phyloP scores from a whole-genome alignment of 192 early-diverging fungal genomes.

The Coemansia sp. region DNA sequence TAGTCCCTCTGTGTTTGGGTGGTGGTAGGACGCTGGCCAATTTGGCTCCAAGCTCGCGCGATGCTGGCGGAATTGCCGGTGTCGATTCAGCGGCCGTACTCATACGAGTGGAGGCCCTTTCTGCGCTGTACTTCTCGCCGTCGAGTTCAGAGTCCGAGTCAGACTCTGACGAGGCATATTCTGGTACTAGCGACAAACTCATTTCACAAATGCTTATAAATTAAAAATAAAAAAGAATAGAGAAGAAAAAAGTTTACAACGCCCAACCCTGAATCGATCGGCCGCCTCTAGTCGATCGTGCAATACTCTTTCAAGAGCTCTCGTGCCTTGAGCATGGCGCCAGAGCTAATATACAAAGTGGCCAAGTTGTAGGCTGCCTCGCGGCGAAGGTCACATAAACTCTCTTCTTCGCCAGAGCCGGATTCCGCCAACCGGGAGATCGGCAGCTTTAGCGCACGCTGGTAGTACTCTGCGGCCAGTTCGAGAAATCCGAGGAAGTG shows the following conservation, averaged over 20 bases:
- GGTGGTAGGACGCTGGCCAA: conserved; percentile 42
- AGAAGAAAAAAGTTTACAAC: not conserved
- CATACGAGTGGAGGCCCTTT: not conserved
- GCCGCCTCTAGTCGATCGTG: conserved; percentile 56
- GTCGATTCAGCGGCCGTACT: not conserved
- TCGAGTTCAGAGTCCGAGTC: conserved; percentile 31
- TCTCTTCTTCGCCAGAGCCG: not conserved
- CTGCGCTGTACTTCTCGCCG: not conserved
- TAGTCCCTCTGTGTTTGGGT: conserved; percentile 13
- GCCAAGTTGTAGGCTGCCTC: conserved; percentile 95
- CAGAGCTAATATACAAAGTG: conserved; percentile 76
- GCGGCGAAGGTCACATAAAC: conserved; percentile 56
- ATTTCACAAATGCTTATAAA: not conserved
- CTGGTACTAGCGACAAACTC: conserved; percentile 41
- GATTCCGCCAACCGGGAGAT: conserved; percentile 30
- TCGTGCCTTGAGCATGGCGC: conserved; percentile 71
- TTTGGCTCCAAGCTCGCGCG: conserved; percentile 16
- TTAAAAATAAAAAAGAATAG: not conserved
- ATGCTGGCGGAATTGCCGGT: not conserved
- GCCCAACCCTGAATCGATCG: not conserved
- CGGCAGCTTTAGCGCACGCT: conserved; percentile 68
- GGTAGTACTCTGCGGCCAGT: conserved; percentile 87
- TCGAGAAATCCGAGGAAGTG: conserved; percentile 85
- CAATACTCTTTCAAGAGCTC: conserved; percentile 76
- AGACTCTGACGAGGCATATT: conserved; percentile 36